Evolutionary conservation across 2,329 filamentous ascomycete species (phyloP).

Genomic region (Phoma sp.): DNA sequence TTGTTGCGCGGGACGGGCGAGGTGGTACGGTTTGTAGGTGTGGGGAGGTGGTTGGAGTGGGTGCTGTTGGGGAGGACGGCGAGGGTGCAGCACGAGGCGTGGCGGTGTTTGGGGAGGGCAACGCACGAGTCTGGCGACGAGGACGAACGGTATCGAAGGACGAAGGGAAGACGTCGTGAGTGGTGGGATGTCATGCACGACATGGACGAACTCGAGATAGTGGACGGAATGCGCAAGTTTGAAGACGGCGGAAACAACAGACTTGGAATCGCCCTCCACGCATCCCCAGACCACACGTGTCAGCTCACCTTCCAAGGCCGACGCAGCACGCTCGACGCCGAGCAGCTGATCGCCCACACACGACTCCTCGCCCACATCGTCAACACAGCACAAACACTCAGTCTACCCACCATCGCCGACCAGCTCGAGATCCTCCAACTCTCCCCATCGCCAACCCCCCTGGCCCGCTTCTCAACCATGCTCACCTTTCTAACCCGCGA

Average conservation of each 20-base stretch:
- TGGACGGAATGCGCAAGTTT: neutral
- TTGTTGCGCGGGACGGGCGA: neutral
- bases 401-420: neutral
- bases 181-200: slow-evolving; percentile 4
- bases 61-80: neutral
- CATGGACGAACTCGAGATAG: neutral
- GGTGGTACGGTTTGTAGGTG: neutral
- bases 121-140: neutral
- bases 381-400: neutral
- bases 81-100: neutral
- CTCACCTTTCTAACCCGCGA: neutral
- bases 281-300: neutral
- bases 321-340: neutral
- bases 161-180: neutral
- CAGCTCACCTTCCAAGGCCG: neutral
- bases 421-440: neutral
- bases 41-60: slow-evolving; percentile 5
- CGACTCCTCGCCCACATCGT: neutral
- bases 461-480: neutral
- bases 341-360: neutral
- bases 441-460: neutral
- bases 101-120: neutral
- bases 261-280: neutral
- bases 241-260: neutral
- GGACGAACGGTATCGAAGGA: neutral